Evolutionary conservation across 257 asterid genomes (phyloP).

Genomic region (Petrea volubilis): DNA sequence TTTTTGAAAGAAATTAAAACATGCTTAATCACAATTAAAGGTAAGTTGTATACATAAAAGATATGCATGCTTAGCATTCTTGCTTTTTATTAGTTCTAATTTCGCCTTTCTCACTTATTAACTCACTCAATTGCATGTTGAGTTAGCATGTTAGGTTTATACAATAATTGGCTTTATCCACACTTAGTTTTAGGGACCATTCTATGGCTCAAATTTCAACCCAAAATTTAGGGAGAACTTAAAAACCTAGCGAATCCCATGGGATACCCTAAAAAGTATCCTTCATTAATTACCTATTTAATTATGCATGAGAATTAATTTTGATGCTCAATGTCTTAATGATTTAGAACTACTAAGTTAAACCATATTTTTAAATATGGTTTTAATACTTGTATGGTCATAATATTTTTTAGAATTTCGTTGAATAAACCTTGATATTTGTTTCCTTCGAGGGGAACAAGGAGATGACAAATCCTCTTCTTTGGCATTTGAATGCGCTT

Average conservation of each 20-base stretch:
- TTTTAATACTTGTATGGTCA: no score
- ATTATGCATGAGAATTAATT: no score
- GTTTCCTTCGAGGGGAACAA: no score
- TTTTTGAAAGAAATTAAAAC: no score
- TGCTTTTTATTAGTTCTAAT: neutral
- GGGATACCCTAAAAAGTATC: neutral
- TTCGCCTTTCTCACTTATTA: neutral
- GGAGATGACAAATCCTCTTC: no score
- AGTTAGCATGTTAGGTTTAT: slow-evolving; percentile 16
- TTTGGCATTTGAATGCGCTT: no score
- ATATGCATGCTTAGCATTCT: neutral
- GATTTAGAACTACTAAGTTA: no score
- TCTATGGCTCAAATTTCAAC: slow-evolving; percentile 6
- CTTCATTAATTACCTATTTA: neutral
- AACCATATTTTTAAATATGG: no score
- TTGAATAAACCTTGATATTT: no score
- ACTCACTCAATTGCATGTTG: neutral
- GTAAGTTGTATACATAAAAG: neutral
- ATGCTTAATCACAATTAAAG: no score
- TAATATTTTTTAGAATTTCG: no score
- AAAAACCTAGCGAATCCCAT: neutral
- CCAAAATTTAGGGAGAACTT: slow-evolving; percentile 3
- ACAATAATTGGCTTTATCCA: slow-evolving; percentile 12
- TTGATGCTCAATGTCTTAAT: no score
- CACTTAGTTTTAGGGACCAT: slow-evolving; percentile 7